Conservation (phyloP, 2,329 filamentous ascomycete species). For the Penicillium sp. region DNA sequence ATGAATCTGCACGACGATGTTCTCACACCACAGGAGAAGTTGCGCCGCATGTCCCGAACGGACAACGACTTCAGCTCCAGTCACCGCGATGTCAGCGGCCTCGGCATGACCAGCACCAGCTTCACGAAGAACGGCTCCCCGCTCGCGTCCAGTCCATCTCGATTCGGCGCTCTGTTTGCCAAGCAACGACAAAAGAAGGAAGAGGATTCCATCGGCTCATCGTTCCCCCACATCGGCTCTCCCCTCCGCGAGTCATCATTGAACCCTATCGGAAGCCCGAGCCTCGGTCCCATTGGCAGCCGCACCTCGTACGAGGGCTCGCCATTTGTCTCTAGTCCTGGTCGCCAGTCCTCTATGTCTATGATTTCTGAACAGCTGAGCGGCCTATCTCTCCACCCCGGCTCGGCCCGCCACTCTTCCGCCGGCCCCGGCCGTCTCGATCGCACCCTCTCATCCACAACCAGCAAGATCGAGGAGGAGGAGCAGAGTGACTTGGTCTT, state of each 20-base stretch:
- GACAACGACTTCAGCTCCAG: slow-evolving; percentile 55
- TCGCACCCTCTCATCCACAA: slow-evolving; percentile 50
- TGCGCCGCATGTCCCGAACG: slow-evolving; percentile 62
- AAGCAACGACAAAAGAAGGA: slow-evolving; percentile 57
- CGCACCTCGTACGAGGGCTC: slow-evolving; percentile 54
- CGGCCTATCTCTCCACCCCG: slow-evolving; percentile 49
- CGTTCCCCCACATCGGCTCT: slow-evolving; percentile 66
- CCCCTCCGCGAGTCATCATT: slow-evolving; percentile 65
- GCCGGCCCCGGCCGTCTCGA: slow-evolving; percentile 44
- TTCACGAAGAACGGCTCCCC: slow-evolving; percentile 59
- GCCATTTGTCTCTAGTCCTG: slow-evolving; percentile 58
- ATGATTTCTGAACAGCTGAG: slow-evolving; percentile 64
- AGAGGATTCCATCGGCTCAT: slow-evolving; percentile 52
- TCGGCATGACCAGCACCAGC: slow-evolving; percentile 55
- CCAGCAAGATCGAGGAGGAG: slow-evolving; percentile 53
- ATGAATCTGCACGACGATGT: slow-evolving; percentile 67
- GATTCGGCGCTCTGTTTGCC: slow-evolving; percentile 64
- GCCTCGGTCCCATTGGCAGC: slow-evolving; percentile 54
- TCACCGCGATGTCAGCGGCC: slow-evolving; percentile 54
- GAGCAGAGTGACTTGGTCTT: slow-evolving; percentile 53
- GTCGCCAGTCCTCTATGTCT: slow-evolving; percentile 61
- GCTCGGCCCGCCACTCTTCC: slow-evolving; percentile 43
- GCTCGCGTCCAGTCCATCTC: slow-evolving; percentile 62
- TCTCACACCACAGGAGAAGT: slow-evolving; percentile 64
- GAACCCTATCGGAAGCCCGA: slow-evolving; percentile 55